Base-by-base conservation (phyloP, 768 basidiomycete species). In the Termitomyces sp. region DNA sequence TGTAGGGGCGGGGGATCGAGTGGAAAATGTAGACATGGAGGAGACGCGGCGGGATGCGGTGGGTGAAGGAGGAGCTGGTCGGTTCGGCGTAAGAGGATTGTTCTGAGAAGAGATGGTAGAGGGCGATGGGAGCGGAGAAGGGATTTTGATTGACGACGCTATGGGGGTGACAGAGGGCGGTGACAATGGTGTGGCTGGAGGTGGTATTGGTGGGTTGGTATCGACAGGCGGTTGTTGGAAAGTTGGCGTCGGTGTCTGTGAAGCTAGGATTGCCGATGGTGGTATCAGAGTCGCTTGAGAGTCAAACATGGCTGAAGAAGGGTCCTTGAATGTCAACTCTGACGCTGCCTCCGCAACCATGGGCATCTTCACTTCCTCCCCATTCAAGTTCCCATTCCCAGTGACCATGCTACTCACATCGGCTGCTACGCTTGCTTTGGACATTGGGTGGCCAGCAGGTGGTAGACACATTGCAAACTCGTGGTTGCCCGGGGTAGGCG, bases 401-500 rank as follows among this genome's bases (percentile, higher is more conserved):
- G 29, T 40, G 25, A 36, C 36, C 37, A 20, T 47, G 48, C 56
- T 49, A 48, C 15, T 56, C 17, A 56, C 56, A 56, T 54, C 65
- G 17, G 65, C 60, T 43, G 55, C 60, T 25, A 60, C 40, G 14
- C 53, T 32, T 63, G 62, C 60, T 14, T 58, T 46, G 50, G 61
- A 25, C 4, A 56, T 45, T 29, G 56, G 57, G 25, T 60, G 68
- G 61, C 72, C 71, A 56, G 70, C 59, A 5, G 77, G 75, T 4
- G 78, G 72, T 0, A 78, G 78, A 61, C 78, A 80, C 43, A 82
- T 67, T 12, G 86, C 87, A 67, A 87, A 89, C 67, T 91, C 88
- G 77, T 89, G 87, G 36, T 83, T 77, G 3, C 83, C 82, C 1
- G 85, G 86, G 4, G 82, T 78, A 4, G 89, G 88, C 4, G 89